A percentile compares a stretch with the other conserved stretches of the same genome.
Evolutionary conservation across 345 rosid species (phyloP).

Genomic region (Pistacia vera): DNA sequence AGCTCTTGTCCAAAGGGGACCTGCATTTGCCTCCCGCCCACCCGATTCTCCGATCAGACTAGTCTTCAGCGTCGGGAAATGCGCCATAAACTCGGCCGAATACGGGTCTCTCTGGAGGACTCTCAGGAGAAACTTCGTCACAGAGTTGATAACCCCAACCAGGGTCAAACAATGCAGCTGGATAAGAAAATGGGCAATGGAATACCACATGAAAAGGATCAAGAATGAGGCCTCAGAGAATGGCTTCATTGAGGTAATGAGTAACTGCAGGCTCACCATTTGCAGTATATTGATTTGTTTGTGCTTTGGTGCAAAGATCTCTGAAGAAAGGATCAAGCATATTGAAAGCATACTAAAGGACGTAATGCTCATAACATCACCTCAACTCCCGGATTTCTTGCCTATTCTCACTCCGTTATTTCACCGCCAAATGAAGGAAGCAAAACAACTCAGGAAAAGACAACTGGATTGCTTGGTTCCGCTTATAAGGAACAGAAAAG

Average conservation of each 20-base stretch:
- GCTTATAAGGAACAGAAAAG: constrained; percentile 59
- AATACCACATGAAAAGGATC: constrained; percentile 69
- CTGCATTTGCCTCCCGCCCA: constrained; percentile 74
- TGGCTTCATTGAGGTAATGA: constrained; percentile 79
- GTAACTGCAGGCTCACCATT: constrained; percentile 63
- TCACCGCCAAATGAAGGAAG: constrained; percentile 58
- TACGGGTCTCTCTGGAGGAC: constrained; percentile 87
- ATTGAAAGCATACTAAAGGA: constrained; percentile 80
- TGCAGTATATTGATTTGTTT: constrained; percentile 83
- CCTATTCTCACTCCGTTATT: constrained; percentile 79
- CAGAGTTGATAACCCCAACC: constrained; percentile 68
- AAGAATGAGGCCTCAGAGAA: constrained; percentile 46
- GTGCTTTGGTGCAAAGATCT: constrained; percentile 87
- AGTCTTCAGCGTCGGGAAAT: constrained; percentile 84
- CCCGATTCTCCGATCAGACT: constrained; percentile 84
- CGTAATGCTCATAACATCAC: constrained; percentile 80
- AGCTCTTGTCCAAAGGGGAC: constrained; percentile 73
- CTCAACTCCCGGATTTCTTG: constrained; percentile 78
- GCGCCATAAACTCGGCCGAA: constrained; percentile 87
- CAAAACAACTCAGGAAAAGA: constrained; percentile 62
- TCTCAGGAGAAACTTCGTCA: constrained; percentile 76
- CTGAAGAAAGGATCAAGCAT: constrained; percentile 54
- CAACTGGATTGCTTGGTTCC: constrained; percentile 84
- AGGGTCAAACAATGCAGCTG: constrained; percentile 85
- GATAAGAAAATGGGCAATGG: constrained; percentile 82